Evolutionary conservation across 1,284 basidiomycete genomes (phyloP).

Genomic region (Tilletia setariae): DNA sequence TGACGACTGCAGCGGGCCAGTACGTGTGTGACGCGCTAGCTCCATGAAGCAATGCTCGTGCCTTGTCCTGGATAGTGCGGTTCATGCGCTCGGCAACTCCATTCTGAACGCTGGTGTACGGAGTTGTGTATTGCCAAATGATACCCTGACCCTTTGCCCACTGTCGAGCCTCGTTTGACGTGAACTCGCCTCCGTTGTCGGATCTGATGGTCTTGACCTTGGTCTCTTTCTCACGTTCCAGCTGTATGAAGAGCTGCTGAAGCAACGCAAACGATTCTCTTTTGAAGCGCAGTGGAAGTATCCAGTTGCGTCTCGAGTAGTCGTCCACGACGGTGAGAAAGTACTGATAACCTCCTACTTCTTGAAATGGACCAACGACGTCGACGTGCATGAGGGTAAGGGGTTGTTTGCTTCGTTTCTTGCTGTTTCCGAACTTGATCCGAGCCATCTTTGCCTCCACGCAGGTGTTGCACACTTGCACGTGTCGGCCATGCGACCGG

Average conservation of each 20-base stretch:
- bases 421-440: background rate
- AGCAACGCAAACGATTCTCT: background rate
- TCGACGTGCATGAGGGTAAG: background rate
- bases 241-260: background rate
- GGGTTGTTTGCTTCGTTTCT: background rate
- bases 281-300: background rate
- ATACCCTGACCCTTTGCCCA: background rate
- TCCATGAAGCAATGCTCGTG: background rate
- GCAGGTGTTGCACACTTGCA: background rate
- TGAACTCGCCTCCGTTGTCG: conserved; percentile 1
- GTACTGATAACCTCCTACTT: background rate
- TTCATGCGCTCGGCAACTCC: conserved; percentile 4
- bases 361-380: background rate
- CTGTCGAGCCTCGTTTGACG: background rate
- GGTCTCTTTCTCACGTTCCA: background rate
- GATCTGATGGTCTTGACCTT: background rate
- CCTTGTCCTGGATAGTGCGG: conserved; percentile 3
- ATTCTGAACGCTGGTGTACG: background rate
- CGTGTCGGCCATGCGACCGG: background rate
- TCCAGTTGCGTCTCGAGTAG: background rate
- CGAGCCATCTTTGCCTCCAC: background rate
- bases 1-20: background rate
- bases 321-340: background rate
- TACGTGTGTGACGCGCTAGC: background rate
- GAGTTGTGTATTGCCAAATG: conserved; percentile 1